A percentile compares a stretch with the other conserved stretches of the same genome.
Evolutionary conservation across 1,139 yeast species (phyloP).

Genomic region (Magnusiomyces fungicola): DNA sequence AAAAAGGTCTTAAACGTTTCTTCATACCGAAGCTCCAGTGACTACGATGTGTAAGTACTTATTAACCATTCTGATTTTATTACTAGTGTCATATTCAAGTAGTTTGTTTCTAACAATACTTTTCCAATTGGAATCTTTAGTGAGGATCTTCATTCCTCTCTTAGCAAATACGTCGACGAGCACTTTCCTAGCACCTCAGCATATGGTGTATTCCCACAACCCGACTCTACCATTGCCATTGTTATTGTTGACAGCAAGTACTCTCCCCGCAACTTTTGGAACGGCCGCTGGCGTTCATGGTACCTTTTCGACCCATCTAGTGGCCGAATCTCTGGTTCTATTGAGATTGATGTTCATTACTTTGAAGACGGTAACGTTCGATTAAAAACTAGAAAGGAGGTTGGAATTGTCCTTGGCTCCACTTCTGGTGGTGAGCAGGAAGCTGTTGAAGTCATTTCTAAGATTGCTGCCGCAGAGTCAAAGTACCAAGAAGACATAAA

Average conservation of each 20-base stretch:
- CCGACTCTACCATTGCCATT: slow-evolving; percentile 41
- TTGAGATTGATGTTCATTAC: slow-evolving; percentile 75
- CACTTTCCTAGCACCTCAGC: slow-evolving; percentile 43
- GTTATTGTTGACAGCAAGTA: slow-evolving; percentile 65
- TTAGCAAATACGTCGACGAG: slow-evolving; percentile 35
- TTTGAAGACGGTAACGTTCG: slow-evolving; percentile 95
- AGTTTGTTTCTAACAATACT: no score
- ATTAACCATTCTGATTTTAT: background rate
- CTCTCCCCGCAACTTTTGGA: slow-evolving; percentile 75
- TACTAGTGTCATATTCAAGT: no score
- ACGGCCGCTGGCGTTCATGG: slow-evolving; percentile 80
- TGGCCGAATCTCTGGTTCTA: slow-evolving; percentile 43
- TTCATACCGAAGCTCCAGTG: slow-evolving; percentile 10
- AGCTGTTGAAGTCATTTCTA: slow-evolving; percentile 37
- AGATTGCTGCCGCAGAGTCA: slow-evolving; percentile 55
- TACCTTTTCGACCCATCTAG: slow-evolving; percentile 39
- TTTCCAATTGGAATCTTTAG: background rate
- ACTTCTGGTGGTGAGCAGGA: slow-evolving; percentile 24
- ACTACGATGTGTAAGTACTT: slow-evolving; percentile 15
- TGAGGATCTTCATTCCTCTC: slow-evolving; percentile 24
- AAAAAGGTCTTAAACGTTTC: slow-evolving; percentile 16
- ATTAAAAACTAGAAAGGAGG: slow-evolving; percentile 48
- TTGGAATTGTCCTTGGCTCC: slow-evolving; percentile 24
- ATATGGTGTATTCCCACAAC: slow-evolving; percentile 46
- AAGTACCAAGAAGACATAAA: slow-evolving; percentile 53